Evolutionary conservation across 2,329 filamentous ascomycete genomes (phyloP).

Genomic region (Incumbomyces delicatus): DNA sequence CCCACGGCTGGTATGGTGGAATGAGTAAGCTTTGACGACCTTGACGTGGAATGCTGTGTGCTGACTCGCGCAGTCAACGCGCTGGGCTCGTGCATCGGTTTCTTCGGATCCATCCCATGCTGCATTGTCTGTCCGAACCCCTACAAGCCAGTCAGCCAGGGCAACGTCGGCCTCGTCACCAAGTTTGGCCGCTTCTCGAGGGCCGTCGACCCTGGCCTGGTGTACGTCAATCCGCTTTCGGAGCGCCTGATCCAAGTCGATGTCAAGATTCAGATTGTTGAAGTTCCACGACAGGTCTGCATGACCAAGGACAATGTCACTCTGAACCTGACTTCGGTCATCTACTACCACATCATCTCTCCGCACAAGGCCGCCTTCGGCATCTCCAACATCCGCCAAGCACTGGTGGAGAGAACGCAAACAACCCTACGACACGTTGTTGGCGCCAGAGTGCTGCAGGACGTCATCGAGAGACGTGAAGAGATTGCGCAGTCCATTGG

Average conservation of each 20-base stretch:
- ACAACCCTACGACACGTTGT: slow-evolving; percentile 96
- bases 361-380: slow-evolving; percentile 97
- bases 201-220: slow-evolving; percentile 89
- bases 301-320: slow-evolving; percentile 99
- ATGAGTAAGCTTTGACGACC: slow-evolving; percentile 57
- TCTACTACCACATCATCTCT: slow-evolving; percentile 95
- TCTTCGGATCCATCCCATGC: slow-evolving; percentile 78
- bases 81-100: slow-evolving; percentile 66
- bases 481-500: slow-evolving; percentile 91
- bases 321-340: slow-evolving; percentile 85
- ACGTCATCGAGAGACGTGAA: slow-evolving; percentile 96
- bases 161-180: slow-evolving; percentile 89
- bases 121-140: slow-evolving; percentile 90
- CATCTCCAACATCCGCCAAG: slow-evolving; percentile 86
- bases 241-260: slow-evolving; percentile 86
- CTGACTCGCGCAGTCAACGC: slow-evolving; percentile 48
- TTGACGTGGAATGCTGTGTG: neutral
- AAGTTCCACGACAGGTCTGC: slow-evolving; percentile 92
- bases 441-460: slow-evolving; percentile 87
- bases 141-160: slow-evolving; percentile 84
- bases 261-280: slow-evolving; percentile 96
- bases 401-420: slow-evolving; percentile 95
- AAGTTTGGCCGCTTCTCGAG: slow-evolving; percentile 91
- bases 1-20: slow-evolving; percentile 78
- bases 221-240: slow-evolving; percentile 93